Evolutionary conservation across 1,139 yeast genomes (phyloP), one percentile per base, ranked within the genome.

Genomic region (Kazachstania sp.): DNA sequence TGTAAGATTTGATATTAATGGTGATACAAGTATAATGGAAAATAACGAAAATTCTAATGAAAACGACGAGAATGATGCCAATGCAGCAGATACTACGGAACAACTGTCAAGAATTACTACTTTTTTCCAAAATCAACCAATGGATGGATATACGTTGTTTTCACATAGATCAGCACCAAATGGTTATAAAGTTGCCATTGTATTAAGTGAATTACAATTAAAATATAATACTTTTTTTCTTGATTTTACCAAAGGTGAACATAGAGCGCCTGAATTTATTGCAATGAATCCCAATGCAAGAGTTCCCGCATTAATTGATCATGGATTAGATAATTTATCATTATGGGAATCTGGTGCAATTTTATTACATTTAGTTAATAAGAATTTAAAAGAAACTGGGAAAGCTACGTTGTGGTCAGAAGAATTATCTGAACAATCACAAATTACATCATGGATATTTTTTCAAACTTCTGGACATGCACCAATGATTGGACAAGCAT

Each of bases 391-490:
- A 64, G 95, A 77, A 54, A 77, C 77, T 52, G 87, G 88, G 12
- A 83, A 73, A 34, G 83, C 95, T 61, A 70, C 80, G 13, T 77
- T 90, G 45, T 90, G 95, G 87, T 80, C 94, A 8, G 85, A 81
- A 51, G 85, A 83, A 64, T 66, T 84, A 46, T 74, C 79, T 5
- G 95, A 86, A 57, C 95, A 87, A 68, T 76, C 88, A 15, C 90
- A 83, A 60, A 86, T 90, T 51, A 76, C 81, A 51, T 81, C 92
- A 15, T 90, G 97, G 97, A 73, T 90, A 43, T 90, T 87, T 63
- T 88, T 88, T 72, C 97, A 90, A 68, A 88, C 96, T 2, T 83
- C 95, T 15, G 97, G 97, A 12, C 97, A 88, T 64, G 95, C 97
- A 0, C 97, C 97, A 28, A 90, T 90, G 95, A 86, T 90, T 59